Base-by-base conservation (phyloP, 2,329 filamentous ascomycete genomes). In the Dissoconium aciculare region DNA sequence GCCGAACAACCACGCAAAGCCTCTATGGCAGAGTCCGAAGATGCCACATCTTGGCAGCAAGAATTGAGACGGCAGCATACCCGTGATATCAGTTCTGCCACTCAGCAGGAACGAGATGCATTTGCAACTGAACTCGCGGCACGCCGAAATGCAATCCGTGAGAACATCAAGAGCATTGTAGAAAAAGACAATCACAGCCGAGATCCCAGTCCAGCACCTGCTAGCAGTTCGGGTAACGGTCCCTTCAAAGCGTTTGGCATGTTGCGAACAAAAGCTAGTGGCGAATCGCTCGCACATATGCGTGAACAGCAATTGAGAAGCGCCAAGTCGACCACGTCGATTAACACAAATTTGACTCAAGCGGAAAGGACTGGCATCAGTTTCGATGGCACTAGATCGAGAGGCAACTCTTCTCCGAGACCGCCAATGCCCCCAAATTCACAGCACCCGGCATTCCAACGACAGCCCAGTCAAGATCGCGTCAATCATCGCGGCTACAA, bases 41-140 rank as follows among this genome's bases (percentile, higher is more conserved):
- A 47, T 17, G 37, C 38, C 2, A 32, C 49, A 4, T 42, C 57
- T 5, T 69, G 64, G 64, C 60, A 67, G 38, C 55, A 63, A 5
- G 66, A 69, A 32, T 40, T 65, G 13, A 51, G 50, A 29, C 56
- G 52, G 34, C 53, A 54, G 26, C 66, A 70, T 38, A 58, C 54
- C 15, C 57, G 66, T 23, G 55, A 60, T 33, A 54, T 54, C 28
- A 69, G 65, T 45, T 61, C 58, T 4, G 64, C 63, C 26, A 66
- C 61, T 9, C 58, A 65, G 27, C 59, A 63, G 15, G 72, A 75
- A 31, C 64, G 67, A 4, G 72, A 81, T 31, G 78, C 81, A 15
- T 84, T 85, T 47, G 74, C 76, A 11, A 71, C 66, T 31, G 76
- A 83, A 45, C 64, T 85, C 23, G 78, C 77, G 2, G 69, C 74